These are phyloP conservation scores for Amborella trichopoda DNA, from an alignment of 164 flowering plant species.

Conservation along the genomic window DNA sequence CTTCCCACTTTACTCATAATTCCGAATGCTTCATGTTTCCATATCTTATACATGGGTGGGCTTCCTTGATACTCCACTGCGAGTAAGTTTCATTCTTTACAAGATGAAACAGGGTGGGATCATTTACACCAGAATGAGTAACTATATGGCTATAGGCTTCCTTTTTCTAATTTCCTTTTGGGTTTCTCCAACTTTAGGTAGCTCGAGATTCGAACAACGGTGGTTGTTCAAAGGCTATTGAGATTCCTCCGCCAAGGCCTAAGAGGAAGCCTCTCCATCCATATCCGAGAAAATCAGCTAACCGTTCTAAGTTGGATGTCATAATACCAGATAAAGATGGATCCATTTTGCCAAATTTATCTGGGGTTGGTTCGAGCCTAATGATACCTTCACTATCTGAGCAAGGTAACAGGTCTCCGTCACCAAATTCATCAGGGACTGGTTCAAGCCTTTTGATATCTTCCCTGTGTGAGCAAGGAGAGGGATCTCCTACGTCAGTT, in stretches of 20 bases:
- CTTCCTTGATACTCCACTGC: conserved; percentile 2
- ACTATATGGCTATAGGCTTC: no score
- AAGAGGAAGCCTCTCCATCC: conserved; percentile 80
- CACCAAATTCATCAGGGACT: conserved; percentile 45
- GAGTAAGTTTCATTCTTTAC: background rate
- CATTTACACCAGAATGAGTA: no score
- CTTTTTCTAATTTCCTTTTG: no score
- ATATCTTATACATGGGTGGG: conserved; percentile 7
- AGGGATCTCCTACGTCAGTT: no score
- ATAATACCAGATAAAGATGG: conserved; percentile 12
- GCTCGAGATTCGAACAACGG: conserved; percentile 33
- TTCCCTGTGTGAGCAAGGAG: no score
- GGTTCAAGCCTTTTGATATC: conserved; percentile 14
- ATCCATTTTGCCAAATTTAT: conserved; percentile 22
- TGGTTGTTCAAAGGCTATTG: conserved; percentile 36
- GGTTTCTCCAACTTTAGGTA: conserved; percentile 28
- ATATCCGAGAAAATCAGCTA: conserved; percentile 60
- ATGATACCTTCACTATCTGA: conserved; percentile 19
- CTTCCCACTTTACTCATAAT: no score
- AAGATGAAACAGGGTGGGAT: no score
- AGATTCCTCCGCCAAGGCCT: conserved; percentile 89
- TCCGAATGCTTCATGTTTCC: conserved; percentile 7
- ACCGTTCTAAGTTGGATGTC: conserved; percentile 13
- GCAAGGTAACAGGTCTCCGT: conserved; percentile 43
- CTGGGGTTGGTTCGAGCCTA: background rate